Evolutionary conservation across 148 eudicot genomes (phyloP).

Genomic region (Fallopia convolvulus): DNA sequence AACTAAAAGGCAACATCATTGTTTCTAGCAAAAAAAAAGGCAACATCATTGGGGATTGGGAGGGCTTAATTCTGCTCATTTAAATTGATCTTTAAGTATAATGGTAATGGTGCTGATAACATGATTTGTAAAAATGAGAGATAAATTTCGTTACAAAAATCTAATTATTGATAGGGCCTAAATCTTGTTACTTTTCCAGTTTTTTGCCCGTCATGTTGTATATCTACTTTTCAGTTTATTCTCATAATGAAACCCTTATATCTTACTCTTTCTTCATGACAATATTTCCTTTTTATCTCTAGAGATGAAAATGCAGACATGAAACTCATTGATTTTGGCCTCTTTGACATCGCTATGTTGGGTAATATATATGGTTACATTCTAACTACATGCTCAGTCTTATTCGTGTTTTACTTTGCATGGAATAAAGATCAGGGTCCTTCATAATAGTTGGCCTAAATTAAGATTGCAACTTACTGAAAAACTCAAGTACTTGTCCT

Average conservation of each 20-base stretch:
- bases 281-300: slow-evolving; percentile 66
- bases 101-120: too few relatives aligned
- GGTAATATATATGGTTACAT: slow-evolving; percentile 20
- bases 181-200: too few relatives aligned
- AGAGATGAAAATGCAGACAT: slow-evolving; percentile 56
- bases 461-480: neutral
- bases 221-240: neutral
- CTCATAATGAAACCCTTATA: neutral
- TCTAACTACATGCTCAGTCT: neutral
- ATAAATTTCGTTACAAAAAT: too few relatives aligned
- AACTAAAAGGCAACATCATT: too few relatives aligned
- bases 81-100: too few relatives aligned
- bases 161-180: too few relatives aligned
- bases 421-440: neutral
- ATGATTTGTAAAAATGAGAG: too few relatives aligned
- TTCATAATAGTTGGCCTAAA: neutral
- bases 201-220: too few relatives aligned
- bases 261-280: slow-evolving; percentile 10
- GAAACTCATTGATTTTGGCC: slow-evolving; percentile 75
- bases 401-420: neutral
- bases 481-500: too few relatives aligned
- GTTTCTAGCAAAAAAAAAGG: too few relatives aligned
- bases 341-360: slow-evolving; percentile 57
- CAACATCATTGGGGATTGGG: too few relatives aligned
- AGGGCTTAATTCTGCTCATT: too few relatives aligned